A percentile compares a stretch with the other conserved stretches of the same genome.
phyloP scores from a whole-genome alignment of 179 eudicot genomes.

The Sideroxylon spinosum region DNA sequence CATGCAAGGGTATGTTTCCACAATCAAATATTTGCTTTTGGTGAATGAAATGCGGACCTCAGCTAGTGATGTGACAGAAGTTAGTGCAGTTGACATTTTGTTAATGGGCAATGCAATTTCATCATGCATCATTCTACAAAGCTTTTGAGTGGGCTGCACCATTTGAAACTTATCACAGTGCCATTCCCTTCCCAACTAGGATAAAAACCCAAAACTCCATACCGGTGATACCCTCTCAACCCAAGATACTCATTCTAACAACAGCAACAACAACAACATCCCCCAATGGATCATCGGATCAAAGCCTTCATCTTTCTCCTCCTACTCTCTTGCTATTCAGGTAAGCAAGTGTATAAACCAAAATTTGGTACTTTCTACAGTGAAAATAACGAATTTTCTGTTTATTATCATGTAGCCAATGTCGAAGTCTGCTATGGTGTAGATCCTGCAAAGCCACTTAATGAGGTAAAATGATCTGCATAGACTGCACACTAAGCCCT shows the following conservation, averaged over 20 bases:
- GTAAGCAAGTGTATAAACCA: background rate
- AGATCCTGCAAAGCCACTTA: background rate
- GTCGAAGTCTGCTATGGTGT: background rate
- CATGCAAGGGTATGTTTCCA: no score
- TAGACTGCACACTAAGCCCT: no score
- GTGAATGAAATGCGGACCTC: no score
- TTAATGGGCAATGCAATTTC: no score
- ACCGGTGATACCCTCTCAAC: background rate
- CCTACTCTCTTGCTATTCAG: background rate
- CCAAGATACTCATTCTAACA: background rate
- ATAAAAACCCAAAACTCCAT: no score
- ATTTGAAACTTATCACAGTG: no score
- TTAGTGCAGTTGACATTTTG: no score
- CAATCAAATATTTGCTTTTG: no score
- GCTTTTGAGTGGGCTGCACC: no score
- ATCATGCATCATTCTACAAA: no score
- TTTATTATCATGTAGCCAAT: background rate
- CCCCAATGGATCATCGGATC: slow-evolving; percentile 1
- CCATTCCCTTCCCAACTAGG: no score
- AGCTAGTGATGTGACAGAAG: no score
- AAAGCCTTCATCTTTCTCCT: background rate
- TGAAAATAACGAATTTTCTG: background rate
- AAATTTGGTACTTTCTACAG: background rate
- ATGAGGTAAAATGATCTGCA: background rate
- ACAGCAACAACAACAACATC: background rate